Evolutionary conservation across 805 yeast species (phyloP), one percentile per base, ranked within the genome.

Genomic region (Wickerhamomyces canadensis): DNA sequence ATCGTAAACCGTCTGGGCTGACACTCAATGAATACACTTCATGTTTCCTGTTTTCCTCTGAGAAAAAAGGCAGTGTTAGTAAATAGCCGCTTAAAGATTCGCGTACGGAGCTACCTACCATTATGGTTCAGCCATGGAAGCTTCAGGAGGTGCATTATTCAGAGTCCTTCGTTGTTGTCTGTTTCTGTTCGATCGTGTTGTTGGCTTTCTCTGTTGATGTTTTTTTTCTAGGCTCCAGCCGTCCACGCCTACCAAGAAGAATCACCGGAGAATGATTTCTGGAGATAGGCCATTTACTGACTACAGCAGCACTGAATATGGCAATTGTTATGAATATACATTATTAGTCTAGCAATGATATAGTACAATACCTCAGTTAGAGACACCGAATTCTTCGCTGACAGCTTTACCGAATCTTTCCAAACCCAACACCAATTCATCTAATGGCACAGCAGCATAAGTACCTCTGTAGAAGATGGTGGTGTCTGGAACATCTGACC

Each of bases 11-110:
- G 61, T 87, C 95, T 0, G 86, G 76, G 44, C 85, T 81, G 4
- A 85, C 80, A 38, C 79, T 78, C 5, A 89, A 74, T 1, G 97
- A 78, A 55, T 88, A 93, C 13, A 94, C 83, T 54, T 91, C 98
- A 51, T 80, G 79, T 47, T 76, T 76, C 42, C 85, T 72, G 48
- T 78, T 78, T 52, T 87, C 96, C 57, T 87, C 97, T 67, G 57
- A 24, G 12, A 12, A 6, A 40, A 33, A 35, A 14, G 18, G n/a
- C 8, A 32, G 19, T 27, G 45, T 36, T 26, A 37, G 37, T 27
- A 19, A 19, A 19, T 4, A 14, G n/a, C 2, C 10, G 14, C 10
- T 15, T 6, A 4, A 10, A 17, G 13, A 14, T 8, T 28, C 12
- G 6, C 15, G 16, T 6, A 13, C 7, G n/a, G 3, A 5, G 3